Evolutionary conservation across 257 asterid genomes (phyloP).

Genomic region (Avicennia marina): DNA sequence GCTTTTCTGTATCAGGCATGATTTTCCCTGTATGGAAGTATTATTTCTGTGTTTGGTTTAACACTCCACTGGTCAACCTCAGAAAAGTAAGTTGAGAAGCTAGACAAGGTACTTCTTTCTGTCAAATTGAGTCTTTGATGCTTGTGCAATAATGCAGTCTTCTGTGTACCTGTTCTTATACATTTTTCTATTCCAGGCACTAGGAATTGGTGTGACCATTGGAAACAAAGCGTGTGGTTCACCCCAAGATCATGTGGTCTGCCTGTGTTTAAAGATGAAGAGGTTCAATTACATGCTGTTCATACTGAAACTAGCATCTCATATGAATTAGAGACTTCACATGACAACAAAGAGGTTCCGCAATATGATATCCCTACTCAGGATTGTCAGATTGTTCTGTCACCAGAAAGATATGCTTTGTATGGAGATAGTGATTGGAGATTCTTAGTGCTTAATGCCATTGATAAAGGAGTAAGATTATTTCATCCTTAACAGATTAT

Average conservation of each 20-base stretch:
- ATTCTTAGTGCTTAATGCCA: conserved; percentile 55
- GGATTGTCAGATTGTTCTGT: conserved; percentile 45
- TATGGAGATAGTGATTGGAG: conserved; percentile 77
- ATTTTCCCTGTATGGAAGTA: conserved; percentile 9
- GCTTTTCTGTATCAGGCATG: conserved; percentile 6
- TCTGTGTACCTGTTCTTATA: background rate
- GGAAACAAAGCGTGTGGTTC: conserved; percentile 95
- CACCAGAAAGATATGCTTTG: conserved; percentile 69
- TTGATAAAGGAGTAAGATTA: conserved; percentile 61
- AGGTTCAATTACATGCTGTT: conserved; percentile 49
- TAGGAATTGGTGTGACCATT: conserved; percentile 86
- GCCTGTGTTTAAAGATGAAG: conserved; percentile 50
- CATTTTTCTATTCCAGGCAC: conserved; percentile 40
- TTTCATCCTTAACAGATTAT: conserved; percentile 9
- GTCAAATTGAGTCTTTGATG: background rate
- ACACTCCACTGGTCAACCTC: background rate
- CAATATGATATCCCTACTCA: conserved; percentile 24
- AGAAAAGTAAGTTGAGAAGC: background rate
- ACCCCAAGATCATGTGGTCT: conserved; percentile 58
- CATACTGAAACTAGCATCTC: conserved; percentile 65
- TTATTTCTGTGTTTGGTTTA: background rate
- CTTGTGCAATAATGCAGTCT: conserved; percentile 1
- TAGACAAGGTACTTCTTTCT: conserved; percentile 9
- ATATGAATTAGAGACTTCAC: conserved; percentile 41
- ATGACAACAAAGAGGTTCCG: conserved; percentile 26